Evolutionary conservation across 164 flowering plant genomes (phyloP).

Genomic region (Piper longum): DNA sequence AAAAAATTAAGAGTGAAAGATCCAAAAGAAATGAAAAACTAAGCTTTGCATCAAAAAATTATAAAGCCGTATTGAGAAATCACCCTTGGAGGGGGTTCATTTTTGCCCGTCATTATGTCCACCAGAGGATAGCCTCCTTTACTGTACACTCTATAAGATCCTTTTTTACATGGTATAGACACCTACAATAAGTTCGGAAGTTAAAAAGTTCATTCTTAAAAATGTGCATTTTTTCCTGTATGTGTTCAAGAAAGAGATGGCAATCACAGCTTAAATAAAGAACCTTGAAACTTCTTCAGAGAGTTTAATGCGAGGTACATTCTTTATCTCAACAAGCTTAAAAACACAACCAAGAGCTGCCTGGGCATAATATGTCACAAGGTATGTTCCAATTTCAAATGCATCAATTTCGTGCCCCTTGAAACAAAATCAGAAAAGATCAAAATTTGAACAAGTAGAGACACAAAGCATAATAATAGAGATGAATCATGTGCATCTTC

Average conservation of each 20-base stretch:
- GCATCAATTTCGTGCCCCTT: slow-evolving; percentile 98
- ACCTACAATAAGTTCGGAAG: slow-evolving; percentile 30
- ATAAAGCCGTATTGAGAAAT: not conserved
- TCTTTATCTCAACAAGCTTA: slow-evolving; percentile 93
- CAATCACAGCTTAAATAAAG: not conserved
- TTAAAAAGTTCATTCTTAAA: not conserved
- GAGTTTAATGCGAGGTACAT: slow-evolving; percentile 90
- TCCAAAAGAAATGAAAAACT: no score
- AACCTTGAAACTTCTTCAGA: slow-evolving; percentile 99
- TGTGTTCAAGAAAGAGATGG: not conserved
- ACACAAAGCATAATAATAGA: no score
- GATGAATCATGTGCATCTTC: no score
- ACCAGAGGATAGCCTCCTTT: slow-evolving; percentile 92
- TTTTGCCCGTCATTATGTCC: slow-evolving; percentile 93
- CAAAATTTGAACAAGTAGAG: not conserved
- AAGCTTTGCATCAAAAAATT: no score
- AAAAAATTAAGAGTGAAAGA: no score
- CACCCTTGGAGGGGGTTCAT: slow-evolving; percentile 97
- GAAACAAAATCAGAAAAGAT: not conserved
- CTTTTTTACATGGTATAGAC: slow-evolving; percentile 95
- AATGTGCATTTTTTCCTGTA: no score
- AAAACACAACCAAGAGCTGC: slow-evolving; percentile 97
- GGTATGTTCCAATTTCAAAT: slow-evolving; percentile 89
- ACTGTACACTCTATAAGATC: slow-evolving; percentile 75
- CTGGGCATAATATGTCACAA: slow-evolving; percentile 96